Percentiles rank a stretch among this genome's conserved stretches.
Conservation (phyloP, 306 rosid species). For the Abrus pulchellus region DNA sequence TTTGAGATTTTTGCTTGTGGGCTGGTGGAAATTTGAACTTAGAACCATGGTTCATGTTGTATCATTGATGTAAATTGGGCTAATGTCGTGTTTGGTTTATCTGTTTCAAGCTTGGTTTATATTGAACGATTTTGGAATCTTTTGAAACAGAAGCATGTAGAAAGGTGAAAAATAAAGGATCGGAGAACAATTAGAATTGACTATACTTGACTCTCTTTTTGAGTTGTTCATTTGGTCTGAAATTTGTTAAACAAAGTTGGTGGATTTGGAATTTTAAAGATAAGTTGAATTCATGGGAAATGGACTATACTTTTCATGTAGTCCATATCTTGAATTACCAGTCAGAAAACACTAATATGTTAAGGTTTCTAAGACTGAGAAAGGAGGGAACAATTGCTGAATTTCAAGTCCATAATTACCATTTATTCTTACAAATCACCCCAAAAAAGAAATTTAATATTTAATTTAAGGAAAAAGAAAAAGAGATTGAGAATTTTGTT, state of each 20-base stretch:
- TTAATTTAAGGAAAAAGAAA: conserved; percentile 7
- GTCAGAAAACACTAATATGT: conserved; percentile 22
- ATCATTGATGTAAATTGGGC: not conserved
- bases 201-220: not conserved
- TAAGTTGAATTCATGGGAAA: not conserved
- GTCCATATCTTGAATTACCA: conserved; percentile 23
- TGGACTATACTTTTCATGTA: not conserved
- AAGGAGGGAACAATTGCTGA: not conserved
- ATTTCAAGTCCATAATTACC: not conserved
- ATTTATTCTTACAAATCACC: not conserved
- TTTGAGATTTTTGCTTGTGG: not conserved
- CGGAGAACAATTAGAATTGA: not conserved
- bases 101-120: conserved; percentile 38
- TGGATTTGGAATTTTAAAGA: not conserved
- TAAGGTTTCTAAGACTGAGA: not conserved
- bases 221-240: not conserved
- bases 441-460: conserved; percentile 13
- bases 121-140: conserved; percentile 25
- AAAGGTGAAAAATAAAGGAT: not conserved
- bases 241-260: not conserved
- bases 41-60: conserved; percentile 14
- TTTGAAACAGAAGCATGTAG: not conserved
- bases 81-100: conserved; percentile 16
- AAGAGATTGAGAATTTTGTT: conserved; percentile 11
- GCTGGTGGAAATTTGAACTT: conserved; percentile 28